A percentile compares a stretch with the other conserved stretches of the same genome.
phyloP scores from a whole-genome alignment of 148 eudicot species.

The Rhododendron simsii region DNA sequence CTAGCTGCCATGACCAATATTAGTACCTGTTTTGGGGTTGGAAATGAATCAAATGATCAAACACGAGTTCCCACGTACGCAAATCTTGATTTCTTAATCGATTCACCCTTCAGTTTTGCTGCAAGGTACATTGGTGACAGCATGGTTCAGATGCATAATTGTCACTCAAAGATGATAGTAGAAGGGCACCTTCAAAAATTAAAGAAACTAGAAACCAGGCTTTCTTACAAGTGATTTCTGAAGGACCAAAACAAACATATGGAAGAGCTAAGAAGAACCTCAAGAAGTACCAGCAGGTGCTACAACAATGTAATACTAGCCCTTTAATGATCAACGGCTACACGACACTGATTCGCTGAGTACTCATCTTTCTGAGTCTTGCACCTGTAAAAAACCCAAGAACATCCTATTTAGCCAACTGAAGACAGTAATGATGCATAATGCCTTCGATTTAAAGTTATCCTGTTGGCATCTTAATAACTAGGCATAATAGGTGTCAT shows the following conservation, averaged over 20 bases:
- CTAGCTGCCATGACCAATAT: not conserved
- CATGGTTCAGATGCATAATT: not conserved
- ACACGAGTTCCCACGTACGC: not conserved
- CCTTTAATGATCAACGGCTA: constrained; percentile 7
- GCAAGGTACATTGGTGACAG: not conserved
- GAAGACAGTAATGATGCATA: not conserved
- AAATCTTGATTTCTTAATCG: not conserved
- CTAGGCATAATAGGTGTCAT: not conserved
- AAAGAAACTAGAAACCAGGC: not conserved
- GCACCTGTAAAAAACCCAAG: constrained; percentile 42
- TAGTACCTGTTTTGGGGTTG: not conserved
- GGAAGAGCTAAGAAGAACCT: not conserved
- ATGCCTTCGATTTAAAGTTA: not conserved
- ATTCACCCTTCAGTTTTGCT: not conserved
- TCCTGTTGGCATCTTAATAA: not conserved
- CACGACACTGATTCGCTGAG: constrained; percentile 39
- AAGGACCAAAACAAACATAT: not conserved
- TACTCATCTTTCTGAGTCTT: constrained; percentile 40
- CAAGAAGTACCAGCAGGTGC: not conserved
- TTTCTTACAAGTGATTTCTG: not conserved
- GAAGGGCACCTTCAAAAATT: not conserved
- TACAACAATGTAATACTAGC: not conserved
- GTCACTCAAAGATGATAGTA: not conserved
- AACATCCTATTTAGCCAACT: not conserved
- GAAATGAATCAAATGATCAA: not conserved